phyloP scores from a whole-genome alignment of 371 early-diverging fungal species.

The Mortierella sp. region DNA sequence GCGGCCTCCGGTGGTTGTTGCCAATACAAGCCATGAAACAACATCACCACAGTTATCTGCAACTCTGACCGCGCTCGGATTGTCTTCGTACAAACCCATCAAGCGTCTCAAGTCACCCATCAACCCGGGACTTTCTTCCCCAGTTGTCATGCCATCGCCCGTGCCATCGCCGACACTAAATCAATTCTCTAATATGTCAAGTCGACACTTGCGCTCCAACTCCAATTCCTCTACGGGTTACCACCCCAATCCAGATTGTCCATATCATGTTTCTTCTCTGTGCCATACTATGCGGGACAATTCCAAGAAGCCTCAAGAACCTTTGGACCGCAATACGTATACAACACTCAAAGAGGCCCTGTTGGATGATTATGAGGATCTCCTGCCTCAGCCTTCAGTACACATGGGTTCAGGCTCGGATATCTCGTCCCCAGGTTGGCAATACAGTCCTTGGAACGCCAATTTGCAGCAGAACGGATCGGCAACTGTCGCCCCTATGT shows the following conservation, averaged over 20 bases:
- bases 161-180: conserved; percentile 30
- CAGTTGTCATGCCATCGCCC: conserved; percentile 13
- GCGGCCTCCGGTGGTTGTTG: conserved; percentile 25
- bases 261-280: conserved; percentile 26
- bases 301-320: neutral
- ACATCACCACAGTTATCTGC: neutral
- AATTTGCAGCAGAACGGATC: neutral
- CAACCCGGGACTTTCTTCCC: conserved; percentile 13
- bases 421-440: conserved; percentile 24
- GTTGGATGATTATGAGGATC: conserved; percentile 8
- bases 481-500: conserved; percentile 10
- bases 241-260: conserved; percentile 46
- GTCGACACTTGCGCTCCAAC: conserved; percentile 40
- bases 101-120: conserved; percentile 43
- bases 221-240: conserved; percentile 40
- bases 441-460: conserved; percentile 12
- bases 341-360: conserved; percentile 22
- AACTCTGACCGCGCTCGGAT: neutral
- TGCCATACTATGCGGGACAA: conserved; percentile 4
- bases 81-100: conserved; percentile 32
- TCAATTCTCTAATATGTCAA: conserved; percentile 29
- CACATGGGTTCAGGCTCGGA: neutral
- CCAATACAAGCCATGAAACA: conserved; percentile 9
- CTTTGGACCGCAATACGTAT: neutral
- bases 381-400: neutral